Evolutionary conservation across 2,329 filamentous ascomycete genomes (phyloP), one percentile per base, ranked within the genome.

Genomic region (Pezicula neosporulosa): DNA sequence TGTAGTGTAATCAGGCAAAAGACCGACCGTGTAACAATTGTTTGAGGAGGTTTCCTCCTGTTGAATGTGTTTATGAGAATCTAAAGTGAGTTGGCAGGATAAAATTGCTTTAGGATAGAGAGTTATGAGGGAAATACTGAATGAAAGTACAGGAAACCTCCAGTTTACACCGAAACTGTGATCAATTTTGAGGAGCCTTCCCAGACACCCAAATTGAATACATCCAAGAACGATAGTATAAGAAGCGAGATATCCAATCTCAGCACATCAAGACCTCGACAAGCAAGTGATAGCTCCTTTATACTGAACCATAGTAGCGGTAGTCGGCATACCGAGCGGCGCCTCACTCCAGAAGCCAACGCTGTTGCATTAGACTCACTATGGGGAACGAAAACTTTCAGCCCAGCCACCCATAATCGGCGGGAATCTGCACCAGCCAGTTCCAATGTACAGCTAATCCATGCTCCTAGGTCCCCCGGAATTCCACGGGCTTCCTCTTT

Each of bases 21-120:
- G 59, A 60, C 41, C 49, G 55, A 33, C 58, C 59, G 18, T 63
- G 59, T 49, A 57, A 59, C 50, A 60, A 63, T 38, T 61, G 60
- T 46, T 47, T 54, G 19, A 54, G 59, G 44, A 48, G 60, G 12
- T 63, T 56, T 43, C 60, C 60, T 10, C 60, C 58, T 15, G 60
- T 60, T 18, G 51, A 51, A 21, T 63, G 60, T 42, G 48, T 44
- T 10, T 63, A 63, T 50, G 53, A 55, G 28, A 47, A 37, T 7
- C 28, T 51, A 5, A 59, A 44, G 59, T 60, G 19, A 53, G 48
- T 37, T 30, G 15, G 27, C 10, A 10, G 38, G 15, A 39, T 12
- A 28, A 16, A 38, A 27, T 19, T 19, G 9, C 30, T 39, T 38
- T 9, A 36, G 15, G 6, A 30, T 33, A 13, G 10, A 21, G n/a